Evolutionary conservation across 495 filamentous ascomycete species (phyloP).

Genomic region (Jackrogersella minutella): DNA sequence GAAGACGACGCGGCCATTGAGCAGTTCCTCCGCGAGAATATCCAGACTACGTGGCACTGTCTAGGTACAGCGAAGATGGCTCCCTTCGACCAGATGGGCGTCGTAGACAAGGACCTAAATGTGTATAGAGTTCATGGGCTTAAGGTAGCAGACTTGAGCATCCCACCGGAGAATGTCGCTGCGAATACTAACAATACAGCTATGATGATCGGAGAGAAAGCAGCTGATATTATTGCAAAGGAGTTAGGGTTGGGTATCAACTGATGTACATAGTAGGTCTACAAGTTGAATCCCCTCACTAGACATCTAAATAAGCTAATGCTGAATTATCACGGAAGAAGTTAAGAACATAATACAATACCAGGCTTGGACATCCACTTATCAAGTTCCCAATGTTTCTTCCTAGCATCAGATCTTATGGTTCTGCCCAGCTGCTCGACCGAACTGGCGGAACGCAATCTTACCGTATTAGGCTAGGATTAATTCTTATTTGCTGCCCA

Average conservation of each 20-base stretch:
- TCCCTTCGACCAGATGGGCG: constrained; percentile 54
- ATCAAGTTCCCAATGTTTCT: background rate
- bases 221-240: constrained; percentile 62
- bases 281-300: too few relatives aligned
- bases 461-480: too few relatives aligned
- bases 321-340: background rate
- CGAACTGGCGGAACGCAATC: too few relatives aligned
- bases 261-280: background rate
- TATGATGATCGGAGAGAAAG: constrained; percentile 67
- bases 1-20: constrained; percentile 64
- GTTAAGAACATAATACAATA: too few relatives aligned
- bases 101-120: constrained; percentile 57
- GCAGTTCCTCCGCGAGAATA: constrained; percentile 53
- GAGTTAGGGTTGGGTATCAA: constrained; percentile 51
- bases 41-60: constrained; percentile 61
- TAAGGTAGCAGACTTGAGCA: constrained; percentile 58
- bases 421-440: too few relatives aligned
- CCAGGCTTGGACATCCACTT: background rate
- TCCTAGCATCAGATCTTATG: background rate
- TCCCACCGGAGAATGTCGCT: constrained; percentile 65
- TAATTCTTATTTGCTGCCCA: too few relatives aligned
- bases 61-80: constrained; percentile 62
- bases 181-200: constrained; percentile 70
- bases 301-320: background rate
- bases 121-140: constrained; percentile 60